These are phyloP conservation scores for Setomelanomma holmii DNA, from an alignment of 2,329 filamentous ascomycete genomes.

Conservation along the genomic window DNA sequence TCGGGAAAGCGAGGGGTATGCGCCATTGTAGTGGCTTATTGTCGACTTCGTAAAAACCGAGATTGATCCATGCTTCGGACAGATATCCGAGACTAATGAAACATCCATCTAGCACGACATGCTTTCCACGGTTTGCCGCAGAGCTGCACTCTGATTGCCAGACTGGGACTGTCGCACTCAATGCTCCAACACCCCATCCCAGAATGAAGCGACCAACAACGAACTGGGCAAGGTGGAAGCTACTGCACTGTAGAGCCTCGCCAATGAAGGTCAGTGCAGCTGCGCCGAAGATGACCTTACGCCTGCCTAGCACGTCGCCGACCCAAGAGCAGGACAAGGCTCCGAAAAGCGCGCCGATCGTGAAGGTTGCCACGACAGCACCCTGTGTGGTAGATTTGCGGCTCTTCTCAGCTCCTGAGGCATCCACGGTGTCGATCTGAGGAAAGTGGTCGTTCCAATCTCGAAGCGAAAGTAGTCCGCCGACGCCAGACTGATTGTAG, in stretches of 20 bases:
- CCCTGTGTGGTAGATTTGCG: slow-evolving; percentile 56
- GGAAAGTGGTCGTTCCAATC: slow-evolving; percentile 57
- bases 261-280: slow-evolving; percentile 53
- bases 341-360: slow-evolving; percentile 56
- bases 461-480: slow-evolving; percentile 53
- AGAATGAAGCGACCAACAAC: slow-evolving; percentile 55
- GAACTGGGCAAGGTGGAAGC: slow-evolving; percentile 57
- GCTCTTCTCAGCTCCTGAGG: slow-evolving; percentile 51
- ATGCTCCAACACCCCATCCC: slow-evolving; percentile 53
- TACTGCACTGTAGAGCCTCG: slow-evolving; percentile 53
- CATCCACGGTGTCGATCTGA: slow-evolving; percentile 57
- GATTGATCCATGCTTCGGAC: slow-evolving; percentile 58
- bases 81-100: slow-evolving; percentile 57
- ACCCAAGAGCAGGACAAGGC: slow-evolving; percentile 55
- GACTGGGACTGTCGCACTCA: slow-evolving; percentile 55
- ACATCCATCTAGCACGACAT: slow-evolving; percentile 54
- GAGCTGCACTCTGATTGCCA: slow-evolving; percentile 55
- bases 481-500: slow-evolving; percentile 61
- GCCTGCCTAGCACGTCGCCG: slow-evolving; percentile 56
- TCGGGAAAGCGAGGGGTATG: slow-evolving; percentile 72
- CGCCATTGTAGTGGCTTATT: slow-evolving; percentile 68
- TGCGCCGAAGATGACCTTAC: slow-evolving; percentile 53
- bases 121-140: slow-evolving; percentile 49
- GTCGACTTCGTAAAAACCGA: slow-evolving; percentile 65
- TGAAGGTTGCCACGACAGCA: slow-evolving; percentile 55